phyloP scores from a whole-genome alignment of 371 early-diverging fungal genomes.

The Apophysomyces ossiformis region DNA sequence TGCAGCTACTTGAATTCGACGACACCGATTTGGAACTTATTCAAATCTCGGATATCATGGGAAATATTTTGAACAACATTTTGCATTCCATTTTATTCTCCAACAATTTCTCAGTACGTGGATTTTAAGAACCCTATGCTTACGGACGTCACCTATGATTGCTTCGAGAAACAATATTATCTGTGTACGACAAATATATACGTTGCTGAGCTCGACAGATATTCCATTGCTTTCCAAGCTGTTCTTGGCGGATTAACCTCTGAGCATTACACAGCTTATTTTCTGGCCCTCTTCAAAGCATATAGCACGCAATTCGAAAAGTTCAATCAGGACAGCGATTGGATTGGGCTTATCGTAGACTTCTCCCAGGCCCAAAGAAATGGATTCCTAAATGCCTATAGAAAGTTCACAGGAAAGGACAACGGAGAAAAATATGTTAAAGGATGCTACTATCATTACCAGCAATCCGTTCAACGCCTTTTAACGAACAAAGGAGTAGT shows the following conservation, averaged over 20 bases:
- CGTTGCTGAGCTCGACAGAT: background rate
- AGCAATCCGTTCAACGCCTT: background rate
- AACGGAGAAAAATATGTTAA: background rate
- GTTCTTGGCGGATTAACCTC: background rate
- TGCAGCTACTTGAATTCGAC: too few relatives aligned
- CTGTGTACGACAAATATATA: slow-evolving; percentile 2
- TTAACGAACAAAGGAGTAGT: background rate
- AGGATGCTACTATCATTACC: background rate
- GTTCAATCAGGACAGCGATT: background rate
- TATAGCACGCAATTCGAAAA: background rate
- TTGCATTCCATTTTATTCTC: too few relatives aligned
- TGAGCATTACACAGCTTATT: background rate
- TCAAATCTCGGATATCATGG: too few relatives aligned
- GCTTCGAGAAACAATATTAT: background rate
- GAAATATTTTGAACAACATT: too few relatives aligned
- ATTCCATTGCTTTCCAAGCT: background rate
- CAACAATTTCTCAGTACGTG: too few relatives aligned
- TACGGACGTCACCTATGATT: background rate
- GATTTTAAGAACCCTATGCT: background rate
- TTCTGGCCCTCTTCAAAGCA: background rate
- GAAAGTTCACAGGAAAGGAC: background rate
- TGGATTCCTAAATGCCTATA: background rate
- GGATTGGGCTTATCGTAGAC: background rate
- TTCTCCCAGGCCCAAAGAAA: background rate
- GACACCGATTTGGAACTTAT: too few relatives aligned